These are phyloP conservation scores for Gossypium herbaceum DNA, from an alignment of 345 rosid species.

Conservation along the genomic window DNA sequence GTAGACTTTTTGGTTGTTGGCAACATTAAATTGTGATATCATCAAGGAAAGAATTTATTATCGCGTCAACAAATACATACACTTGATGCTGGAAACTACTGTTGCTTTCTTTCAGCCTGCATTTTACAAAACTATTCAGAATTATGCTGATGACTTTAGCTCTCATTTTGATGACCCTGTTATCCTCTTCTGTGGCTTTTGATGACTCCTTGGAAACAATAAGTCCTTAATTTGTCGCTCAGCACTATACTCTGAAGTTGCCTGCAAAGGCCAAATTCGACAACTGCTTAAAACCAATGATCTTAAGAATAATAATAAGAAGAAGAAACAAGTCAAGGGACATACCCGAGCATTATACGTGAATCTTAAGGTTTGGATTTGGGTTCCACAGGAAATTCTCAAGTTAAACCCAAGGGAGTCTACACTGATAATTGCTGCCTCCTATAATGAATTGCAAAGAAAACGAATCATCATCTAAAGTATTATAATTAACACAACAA, in stretches of 20 bases:
- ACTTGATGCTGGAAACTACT: background rate
- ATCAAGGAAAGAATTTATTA: background rate
- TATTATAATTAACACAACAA: background rate
- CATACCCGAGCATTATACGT: constrained; percentile 55
- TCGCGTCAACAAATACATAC: constrained; percentile 16
- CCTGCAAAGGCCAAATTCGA: constrained; percentile 43
- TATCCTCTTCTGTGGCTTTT: constrained; percentile 28
- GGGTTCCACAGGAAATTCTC: constrained; percentile 86
- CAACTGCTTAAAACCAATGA: background rate
- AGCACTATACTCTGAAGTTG: constrained; percentile 66
- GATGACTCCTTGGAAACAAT: constrained; percentile 48
- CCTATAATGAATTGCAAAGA: constrained; percentile 39
- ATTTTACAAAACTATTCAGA: constrained; percentile 18
- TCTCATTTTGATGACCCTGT: constrained; percentile 46
- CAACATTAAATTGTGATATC: too few species aligned
- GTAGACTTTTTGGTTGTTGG: too few species aligned
- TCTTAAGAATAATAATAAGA: background rate
- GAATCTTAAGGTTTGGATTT: constrained; percentile 75
- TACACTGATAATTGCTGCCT: constrained; percentile 53
- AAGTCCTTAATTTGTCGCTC: constrained; percentile 70
- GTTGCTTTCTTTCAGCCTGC: constrained; percentile 4
- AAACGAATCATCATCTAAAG: constrained; percentile 4
- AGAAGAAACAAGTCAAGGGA: background rate
- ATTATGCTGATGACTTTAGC: constrained; percentile 7
- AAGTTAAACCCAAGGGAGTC: constrained; percentile 84